These are phyloP conservation scores for Saccharomycopsis vini DNA, from an alignment of 805 yeast species.

Conservation along the genomic window DNA sequence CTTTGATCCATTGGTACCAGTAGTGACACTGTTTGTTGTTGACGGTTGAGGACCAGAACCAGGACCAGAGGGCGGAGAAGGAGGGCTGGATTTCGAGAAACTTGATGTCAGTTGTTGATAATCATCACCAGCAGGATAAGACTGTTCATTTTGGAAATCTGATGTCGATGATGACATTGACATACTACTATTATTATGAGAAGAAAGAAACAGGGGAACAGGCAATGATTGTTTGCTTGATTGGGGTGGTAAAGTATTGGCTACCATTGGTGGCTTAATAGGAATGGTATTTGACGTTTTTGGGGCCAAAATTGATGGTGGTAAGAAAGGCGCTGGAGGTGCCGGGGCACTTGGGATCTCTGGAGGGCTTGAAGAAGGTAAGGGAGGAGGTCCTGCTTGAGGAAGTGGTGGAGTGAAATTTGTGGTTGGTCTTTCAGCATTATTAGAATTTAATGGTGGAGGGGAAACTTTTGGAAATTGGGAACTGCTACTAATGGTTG, in stretches of 20 bases:
- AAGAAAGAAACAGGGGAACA: background rate
- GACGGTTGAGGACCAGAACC: constrained; percentile 8
- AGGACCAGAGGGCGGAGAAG: too few species aligned
- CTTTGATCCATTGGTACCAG: constrained; percentile 25
- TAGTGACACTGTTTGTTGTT: too few species aligned
- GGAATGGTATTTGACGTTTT: constrained; percentile 19
- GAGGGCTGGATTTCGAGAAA: too few species aligned
- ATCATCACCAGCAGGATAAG: background rate
- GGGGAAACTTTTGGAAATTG: constrained; percentile 16
- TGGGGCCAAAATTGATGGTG: constrained; percentile 20
- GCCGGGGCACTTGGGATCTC: constrained; percentile 17
- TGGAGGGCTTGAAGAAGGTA: constrained; percentile 20
- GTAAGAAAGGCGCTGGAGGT: constrained; percentile 7
- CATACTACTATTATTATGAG: background rate
- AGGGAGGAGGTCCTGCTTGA: constrained; percentile 17
- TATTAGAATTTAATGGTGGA: constrained; percentile 3
- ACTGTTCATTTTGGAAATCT: too few species aligned
- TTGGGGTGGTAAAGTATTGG: constrained; percentile 2
- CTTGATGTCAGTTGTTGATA: too few species aligned
- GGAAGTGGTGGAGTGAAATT: constrained; percentile 17
- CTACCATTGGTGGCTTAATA: too few species aligned
- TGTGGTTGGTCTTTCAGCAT: constrained; percentile 19
- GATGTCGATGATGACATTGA: background rate
- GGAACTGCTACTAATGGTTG: constrained; percentile 15
- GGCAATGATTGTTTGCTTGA: background rate